Conservation (phyloP, 148 eudicot genomes). For the Polygonum aviculare region DNA sequence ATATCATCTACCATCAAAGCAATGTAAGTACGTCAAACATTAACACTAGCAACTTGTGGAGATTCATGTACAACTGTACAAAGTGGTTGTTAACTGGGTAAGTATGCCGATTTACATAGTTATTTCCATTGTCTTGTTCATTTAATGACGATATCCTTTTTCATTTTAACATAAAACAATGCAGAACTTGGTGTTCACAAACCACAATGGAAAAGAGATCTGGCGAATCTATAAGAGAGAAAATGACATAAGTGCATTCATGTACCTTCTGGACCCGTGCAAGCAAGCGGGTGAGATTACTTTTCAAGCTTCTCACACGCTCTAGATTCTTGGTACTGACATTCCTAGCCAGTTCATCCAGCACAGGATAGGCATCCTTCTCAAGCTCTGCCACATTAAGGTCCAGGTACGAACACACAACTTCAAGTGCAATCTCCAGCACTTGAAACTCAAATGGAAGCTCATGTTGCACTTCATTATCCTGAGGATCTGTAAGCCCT, state of each 20-base stretch:
- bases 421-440: conserved; percentile 83
- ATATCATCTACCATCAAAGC: background rate
- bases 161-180: background rate
- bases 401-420: conserved; percentile 79
- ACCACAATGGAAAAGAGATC: background rate
- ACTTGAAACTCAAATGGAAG: conserved; percentile 96
- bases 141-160: background rate
- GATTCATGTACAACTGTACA: background rate
- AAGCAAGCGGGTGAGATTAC: conserved; percentile 87
- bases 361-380: conserved; percentile 80
- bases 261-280: conserved; percentile 96
- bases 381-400: conserved; percentile 81
- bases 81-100: background rate
- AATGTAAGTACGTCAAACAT: background rate
- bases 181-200: background rate
- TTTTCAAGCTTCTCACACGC: conserved; percentile 88
- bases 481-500: conserved; percentile 26
- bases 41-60: background rate
- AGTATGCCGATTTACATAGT: background rate
- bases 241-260: background rate
- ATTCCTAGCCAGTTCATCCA: conserved; percentile 83
- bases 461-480: conserved; percentile 47
- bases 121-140: background rate
- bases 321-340: conserved; percentile 96
- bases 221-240: background rate